Evolutionary conservation across 768 basidiomycete species (phyloP).

Genomic region (Fistulinella prunicolor): DNA sequence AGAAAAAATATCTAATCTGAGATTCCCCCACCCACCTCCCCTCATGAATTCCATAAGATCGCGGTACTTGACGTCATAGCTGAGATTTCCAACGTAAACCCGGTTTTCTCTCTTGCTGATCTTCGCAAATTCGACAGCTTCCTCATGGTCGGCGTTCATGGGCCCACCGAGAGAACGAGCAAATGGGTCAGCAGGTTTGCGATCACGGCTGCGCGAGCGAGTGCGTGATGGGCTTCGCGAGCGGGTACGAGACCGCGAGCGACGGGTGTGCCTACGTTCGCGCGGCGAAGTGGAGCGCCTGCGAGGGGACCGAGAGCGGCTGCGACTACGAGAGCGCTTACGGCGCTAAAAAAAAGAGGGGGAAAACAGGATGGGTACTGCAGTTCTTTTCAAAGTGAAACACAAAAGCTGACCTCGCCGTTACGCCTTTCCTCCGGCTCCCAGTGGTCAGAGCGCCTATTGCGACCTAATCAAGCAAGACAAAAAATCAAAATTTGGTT

Average conservation of each 20-base stretch:
- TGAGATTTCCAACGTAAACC: conserved; percentile 98
- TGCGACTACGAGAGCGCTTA: conserved; percentile 64
- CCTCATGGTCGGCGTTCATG: conserved; percentile 89
- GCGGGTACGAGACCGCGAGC: conserved; percentile 64
- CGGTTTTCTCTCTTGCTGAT: conserved; percentile 97
- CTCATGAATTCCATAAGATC: conserved; percentile 99
- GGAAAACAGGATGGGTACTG: neutral
- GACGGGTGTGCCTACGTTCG: conserved; percentile 50
- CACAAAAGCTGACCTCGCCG: conserved; percentile 53
- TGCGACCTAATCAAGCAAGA: conserved; percentile 38
- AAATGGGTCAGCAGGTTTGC: conserved; percentile 61
- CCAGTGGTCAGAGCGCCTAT: conserved; percentile 68
- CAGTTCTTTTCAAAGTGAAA: neutral
- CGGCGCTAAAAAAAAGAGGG: conserved; percentile 54
- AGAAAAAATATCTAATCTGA: conserved; percentile 54
- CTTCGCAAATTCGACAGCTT: conserved; percentile 93
- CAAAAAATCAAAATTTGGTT: neutral
- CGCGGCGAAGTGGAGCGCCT: conserved; percentile 67
- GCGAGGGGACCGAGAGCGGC: conserved; percentile 63
- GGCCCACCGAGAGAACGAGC: conserved; percentile 82
- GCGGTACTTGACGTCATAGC: conserved; percentile 97
- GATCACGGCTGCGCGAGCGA: conserved; percentile 55
- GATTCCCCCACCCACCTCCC: conserved; percentile 97
- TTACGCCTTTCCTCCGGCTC: conserved; percentile 77
- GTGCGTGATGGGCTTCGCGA: conserved; percentile 50